Base-by-base conservation (phyloP, 192 early-diverging fungal species). In the Coemansia sp. region DNA sequence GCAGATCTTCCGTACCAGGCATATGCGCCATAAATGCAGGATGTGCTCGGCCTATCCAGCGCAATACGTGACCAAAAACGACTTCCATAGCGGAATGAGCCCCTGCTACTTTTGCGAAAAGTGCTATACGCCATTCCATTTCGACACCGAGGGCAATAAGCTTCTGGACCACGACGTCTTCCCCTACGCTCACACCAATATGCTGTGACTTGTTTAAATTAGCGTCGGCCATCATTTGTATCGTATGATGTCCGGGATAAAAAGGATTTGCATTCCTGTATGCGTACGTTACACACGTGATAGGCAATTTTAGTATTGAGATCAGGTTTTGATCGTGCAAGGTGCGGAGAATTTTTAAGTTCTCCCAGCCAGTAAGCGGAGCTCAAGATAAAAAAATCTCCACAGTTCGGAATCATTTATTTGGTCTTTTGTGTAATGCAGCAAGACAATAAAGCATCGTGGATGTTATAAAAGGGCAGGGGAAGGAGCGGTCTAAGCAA, bases 111-210 rank as follows among this genome's bases (percentile, higher is more conserved):
- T 84, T 72, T 91, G 88, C 55, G 71, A 80, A 50, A 73, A 73
- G 42, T 91, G 88, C 74, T 91, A 86, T 60, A 69, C 78, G 48
- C 75, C 60, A 13, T 91, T 88, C 75, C 87, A 91, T 58, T 87
- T 83, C 65, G 80, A 84, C 39, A 54, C 41, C 12, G 53, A 86
- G 16, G 80, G 78, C 10, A 77, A 81, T 12, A 74, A 78, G 42
- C 33, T 59, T 35, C 44, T 65, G 51, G 84, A 84, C 53, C 73
- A 80, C 46, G 68, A 77, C 31, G 68, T 56, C 18, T 80, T 72
- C 61, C 79, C 79, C 3, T 80, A 80, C 21, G 76, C 76, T 9
- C 72, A 73, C 14, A 70, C 69, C 50, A 79, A 73, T 40, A 55
- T 72, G 2, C 55, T 77, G 63, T 77, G 57, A 51, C 40, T 12